A percentile compares a stretch with the other conserved stretches of the same genome.
phyloP scores from a whole-genome alignment of 225 moss, liverwort and hornwort genomes.

The Bryoerythrophyllum caledonicum region DNA sequence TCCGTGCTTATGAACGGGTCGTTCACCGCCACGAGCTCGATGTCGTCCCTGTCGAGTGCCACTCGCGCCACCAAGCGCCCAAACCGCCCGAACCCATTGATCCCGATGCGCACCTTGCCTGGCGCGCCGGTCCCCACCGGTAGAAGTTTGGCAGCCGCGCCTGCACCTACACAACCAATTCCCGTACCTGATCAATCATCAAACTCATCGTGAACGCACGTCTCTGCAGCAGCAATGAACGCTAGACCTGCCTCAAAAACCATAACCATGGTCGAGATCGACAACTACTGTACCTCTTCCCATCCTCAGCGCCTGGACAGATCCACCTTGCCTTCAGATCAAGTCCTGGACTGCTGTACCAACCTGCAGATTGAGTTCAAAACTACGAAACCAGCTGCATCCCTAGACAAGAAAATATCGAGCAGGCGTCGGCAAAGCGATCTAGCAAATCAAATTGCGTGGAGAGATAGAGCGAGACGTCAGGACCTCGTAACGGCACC shows the following conservation, averaged over 20 bases:
- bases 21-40: slow-evolving; percentile 60
- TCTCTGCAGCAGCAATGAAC: not conserved
- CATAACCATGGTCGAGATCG: not conserved
- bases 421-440: not conserved
- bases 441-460: not conserved
- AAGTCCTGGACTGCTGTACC: too few relatives aligned
- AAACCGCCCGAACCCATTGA: slow-evolving; percentile 63
- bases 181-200: too few relatives aligned
- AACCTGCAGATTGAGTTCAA: not conserved
- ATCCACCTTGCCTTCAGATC: slow-evolving; percentile 22
- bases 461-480: not conserved
- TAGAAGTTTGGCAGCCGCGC: slow-evolving; percentile 30
- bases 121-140: not conserved
- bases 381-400: not conserved
- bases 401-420: not conserved
- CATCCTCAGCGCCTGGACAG: slow-evolving; percentile 16
- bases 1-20: slow-evolving; percentile 64
- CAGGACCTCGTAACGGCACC: slow-evolving; percentile 14
- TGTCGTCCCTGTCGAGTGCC: slow-evolving; percentile 50
- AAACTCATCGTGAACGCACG: not conserved
- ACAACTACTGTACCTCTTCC: slow-evolving; percentile 26
- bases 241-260: too few relatives aligned
- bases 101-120: slow-evolving; percentile 40
- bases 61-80: slow-evolving; percentile 52
- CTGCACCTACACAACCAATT: slow-evolving; percentile 23